phyloP scores from a whole-genome alignment of 805 yeast species.

The Nakazawaea ishiwadae region DNA sequence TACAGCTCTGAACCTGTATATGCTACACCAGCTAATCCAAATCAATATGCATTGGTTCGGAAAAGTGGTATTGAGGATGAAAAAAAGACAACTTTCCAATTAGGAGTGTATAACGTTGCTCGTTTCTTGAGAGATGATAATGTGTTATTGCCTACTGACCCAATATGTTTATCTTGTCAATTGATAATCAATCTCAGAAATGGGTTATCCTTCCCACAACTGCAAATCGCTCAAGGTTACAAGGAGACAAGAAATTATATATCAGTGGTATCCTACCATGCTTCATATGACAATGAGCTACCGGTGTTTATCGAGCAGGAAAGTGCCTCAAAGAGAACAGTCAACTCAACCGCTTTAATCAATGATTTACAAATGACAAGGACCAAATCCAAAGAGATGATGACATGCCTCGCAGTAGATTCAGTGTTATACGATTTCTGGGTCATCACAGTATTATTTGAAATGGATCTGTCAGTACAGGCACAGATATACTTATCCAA shows the following conservation, averaged over 20 bases:
- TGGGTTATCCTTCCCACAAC: conserved; percentile 36
- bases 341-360: conserved; percentile 32
- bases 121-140: conserved; percentile 24
- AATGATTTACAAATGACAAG: conserved; percentile 31
- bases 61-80: conserved; percentile 9
- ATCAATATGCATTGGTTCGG: conserved; percentile 7
- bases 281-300: conserved; percentile 43
- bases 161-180: conserved; percentile 45
- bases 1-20: conserved; percentile 31
- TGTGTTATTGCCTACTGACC: conserved; percentile 49
- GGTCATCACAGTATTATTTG: conserved; percentile 28
- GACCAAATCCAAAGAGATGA: conserved; percentile 25
- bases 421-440: conserved; percentile 47
- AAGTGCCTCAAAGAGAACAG: conserved; percentile 25
- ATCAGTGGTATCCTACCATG: conserved; percentile 41
- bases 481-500: not conserved
- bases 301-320: conserved; percentile 55
- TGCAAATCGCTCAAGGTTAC: conserved; percentile 5
- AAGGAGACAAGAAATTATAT: conserved; percentile 27
- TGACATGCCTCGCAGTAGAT: conserved; percentile 40
- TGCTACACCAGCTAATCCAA: not conserved
- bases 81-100: conserved; percentile 31
- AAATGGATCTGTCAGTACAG: conserved; percentile 11
- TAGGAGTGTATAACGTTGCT: conserved; percentile 49
- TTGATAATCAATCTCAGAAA: conserved; percentile 43